phyloP scores from a whole-genome alignment of 768 basidiomycete genomes.

The Hirschioporus abietinus region DNA sequence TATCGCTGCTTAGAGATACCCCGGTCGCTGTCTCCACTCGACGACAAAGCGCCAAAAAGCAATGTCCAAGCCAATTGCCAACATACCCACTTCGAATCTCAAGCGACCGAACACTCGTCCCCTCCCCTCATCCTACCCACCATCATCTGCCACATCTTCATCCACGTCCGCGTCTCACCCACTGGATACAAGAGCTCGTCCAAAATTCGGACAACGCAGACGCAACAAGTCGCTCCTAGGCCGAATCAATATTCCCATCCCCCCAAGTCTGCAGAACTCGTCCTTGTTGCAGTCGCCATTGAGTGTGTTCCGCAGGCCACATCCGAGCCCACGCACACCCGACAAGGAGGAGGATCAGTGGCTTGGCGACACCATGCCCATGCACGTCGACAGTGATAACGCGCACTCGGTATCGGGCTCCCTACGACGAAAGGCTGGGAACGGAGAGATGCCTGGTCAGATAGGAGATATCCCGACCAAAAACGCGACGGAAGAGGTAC shows the following conservation, averaged over 20 bases:
- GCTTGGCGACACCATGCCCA: conserved; percentile 60
- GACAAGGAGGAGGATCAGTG: conserved; percentile 52
- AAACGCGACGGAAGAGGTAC: too few species aligned
- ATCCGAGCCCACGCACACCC: conserved; percentile 31
- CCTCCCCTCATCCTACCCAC: too few species aligned
- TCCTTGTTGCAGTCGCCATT: conserved; percentile 47
- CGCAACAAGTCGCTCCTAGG: neutral
- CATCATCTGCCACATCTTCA: too few species aligned
- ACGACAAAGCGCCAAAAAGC: too few species aligned
- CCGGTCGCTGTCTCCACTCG: too few species aligned
- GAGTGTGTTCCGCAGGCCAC: conserved; percentile 41
- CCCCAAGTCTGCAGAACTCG: conserved; percentile 51
- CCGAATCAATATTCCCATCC: conserved; percentile 31
- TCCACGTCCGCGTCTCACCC: too few species aligned
- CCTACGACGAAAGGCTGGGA: neutral
- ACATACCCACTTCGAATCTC: too few species aligned
- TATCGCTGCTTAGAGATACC: too few species aligned
- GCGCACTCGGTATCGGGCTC: neutral
- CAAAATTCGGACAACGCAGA: neutral
- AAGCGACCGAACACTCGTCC: too few species aligned
- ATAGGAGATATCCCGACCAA: too few species aligned
- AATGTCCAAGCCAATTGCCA: too few species aligned
- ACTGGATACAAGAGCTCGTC: too few species aligned
- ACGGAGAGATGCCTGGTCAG: neutral
- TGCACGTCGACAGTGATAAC: neutral